Percentiles rank a stretch among this genome's conserved stretches.
These are phyloP conservation scores for Isatis lusitanica DNA, from an alignment of 441 rosid genomes.

Conservation along the genomic window DNA sequence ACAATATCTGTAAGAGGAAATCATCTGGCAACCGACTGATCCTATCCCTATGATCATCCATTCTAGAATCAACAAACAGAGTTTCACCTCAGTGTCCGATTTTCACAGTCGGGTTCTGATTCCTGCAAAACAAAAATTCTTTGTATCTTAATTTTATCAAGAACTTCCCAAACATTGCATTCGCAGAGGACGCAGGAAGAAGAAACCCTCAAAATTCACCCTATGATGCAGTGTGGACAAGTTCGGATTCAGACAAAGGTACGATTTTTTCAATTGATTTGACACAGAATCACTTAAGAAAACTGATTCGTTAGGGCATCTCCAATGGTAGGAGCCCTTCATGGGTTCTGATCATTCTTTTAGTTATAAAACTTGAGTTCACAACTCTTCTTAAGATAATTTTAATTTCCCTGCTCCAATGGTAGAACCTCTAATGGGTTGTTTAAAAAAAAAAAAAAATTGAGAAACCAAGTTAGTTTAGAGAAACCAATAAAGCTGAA, in stretches of 20 bases:
- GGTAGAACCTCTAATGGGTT: no score
- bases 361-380: no score
- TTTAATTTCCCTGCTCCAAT: no score
- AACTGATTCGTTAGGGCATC: background rate
- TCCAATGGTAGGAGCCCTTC: no score
- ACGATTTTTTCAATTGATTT: background rate
- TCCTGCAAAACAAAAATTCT: background rate
- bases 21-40: constrained; percentile 34
- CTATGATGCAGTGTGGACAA: background rate
- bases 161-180: background rate
- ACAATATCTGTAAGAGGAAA: constrained; percentile 29
- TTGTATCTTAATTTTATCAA: background rate
- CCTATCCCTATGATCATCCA: constrained; percentile 24
- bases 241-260: background rate
- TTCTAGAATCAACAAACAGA: background rate
- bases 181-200: background rate
- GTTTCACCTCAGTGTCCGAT: background rate
- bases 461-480: no score
- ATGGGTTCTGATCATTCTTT: no score
- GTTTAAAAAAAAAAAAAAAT: no score
- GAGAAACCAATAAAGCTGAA: no score
- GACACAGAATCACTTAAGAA: background rate
- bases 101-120: background rate
- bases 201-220: background rate
- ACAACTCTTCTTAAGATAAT: no score